phyloP scores from a whole-genome alignment of 306 rosid species.

The Vachellia collinsii region DNA sequence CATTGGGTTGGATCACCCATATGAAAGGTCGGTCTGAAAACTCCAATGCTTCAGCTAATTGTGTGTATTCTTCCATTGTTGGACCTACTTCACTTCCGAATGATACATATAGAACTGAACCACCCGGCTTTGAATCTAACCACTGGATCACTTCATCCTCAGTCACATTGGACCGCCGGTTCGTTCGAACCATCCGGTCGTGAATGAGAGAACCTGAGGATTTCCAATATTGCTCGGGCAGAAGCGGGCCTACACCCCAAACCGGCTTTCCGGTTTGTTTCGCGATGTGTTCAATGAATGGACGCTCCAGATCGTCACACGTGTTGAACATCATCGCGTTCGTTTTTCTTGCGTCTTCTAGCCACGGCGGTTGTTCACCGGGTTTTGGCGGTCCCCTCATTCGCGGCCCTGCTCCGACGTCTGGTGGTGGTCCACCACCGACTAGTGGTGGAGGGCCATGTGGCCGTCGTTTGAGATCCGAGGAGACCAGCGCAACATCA shows the following conservation, averaged over 20 bases:
- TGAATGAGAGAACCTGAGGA: constrained; percentile 43
- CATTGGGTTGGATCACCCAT: constrained; percentile 58
- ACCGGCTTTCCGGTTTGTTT: constrained; percentile 48
- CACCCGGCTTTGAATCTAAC: constrained; percentile 56
- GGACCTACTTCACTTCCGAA: constrained; percentile 70
- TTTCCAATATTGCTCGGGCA: constrained; percentile 67
- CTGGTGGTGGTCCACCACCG: not conserved
- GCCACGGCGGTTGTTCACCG: constrained; percentile 50
- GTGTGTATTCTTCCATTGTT: constrained; percentile 38
- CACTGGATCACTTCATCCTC: constrained; percentile 64
- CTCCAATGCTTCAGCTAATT: constrained; percentile 53
- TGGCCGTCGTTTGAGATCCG: constrained; percentile 43
- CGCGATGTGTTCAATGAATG: constrained; percentile 47
- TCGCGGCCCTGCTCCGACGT: not conserved
- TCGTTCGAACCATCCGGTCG: constrained; percentile 46
- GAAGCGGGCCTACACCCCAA: constrained; percentile 76
- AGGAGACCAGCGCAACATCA: constrained; percentile 49
- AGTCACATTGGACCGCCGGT: constrained; percentile 38
- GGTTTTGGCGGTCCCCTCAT: constrained; percentile 46
- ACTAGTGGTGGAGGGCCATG: constrained; percentile 13
- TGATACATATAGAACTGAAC: constrained; percentile 56
- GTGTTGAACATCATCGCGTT: constrained; percentile 65
- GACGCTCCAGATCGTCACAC: constrained; percentile 67
- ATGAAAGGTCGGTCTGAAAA: constrained; percentile 46
- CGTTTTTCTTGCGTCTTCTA: constrained; percentile 29